A percentile compares a stretch with the other conserved stretches of the same genome.
Evolutionary conservation across 73 alveolate species (phyloP).

Genomic region (Symbiodinium natans): DNA sequence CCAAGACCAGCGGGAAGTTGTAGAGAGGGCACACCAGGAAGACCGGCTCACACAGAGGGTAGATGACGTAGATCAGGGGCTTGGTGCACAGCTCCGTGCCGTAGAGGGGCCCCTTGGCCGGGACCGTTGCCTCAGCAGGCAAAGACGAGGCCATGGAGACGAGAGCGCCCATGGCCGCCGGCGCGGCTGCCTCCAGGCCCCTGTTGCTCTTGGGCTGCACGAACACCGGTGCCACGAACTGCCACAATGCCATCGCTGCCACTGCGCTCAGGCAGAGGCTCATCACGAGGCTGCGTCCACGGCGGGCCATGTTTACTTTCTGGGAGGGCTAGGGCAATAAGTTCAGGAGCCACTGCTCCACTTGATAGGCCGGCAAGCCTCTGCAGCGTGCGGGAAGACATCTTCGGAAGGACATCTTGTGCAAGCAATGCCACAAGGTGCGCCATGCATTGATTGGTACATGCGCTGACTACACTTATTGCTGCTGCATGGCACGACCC

Average conservation of each 20-base stretch:
- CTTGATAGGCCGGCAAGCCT: too few species aligned
- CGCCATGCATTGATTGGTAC: too few species aligned
- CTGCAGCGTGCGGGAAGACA: not conserved
- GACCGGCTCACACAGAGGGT: constrained; percentile 83
- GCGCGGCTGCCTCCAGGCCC: constrained; percentile 90
- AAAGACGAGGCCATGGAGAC: constrained; percentile 62
- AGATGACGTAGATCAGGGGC: constrained; percentile 83
- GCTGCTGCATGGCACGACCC: not conserved
- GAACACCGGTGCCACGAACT: constrained; percentile 78
- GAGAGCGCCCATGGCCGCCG: constrained; percentile 84
- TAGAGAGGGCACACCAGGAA: constrained; percentile 91
- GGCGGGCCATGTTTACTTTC: constrained; percentile 33
- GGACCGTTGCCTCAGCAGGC: constrained; percentile 80
- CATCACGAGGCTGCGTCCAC: constrained; percentile 46
- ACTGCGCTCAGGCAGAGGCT: constrained; percentile 76
- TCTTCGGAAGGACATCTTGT: not conserved
- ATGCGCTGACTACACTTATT: too few species aligned
- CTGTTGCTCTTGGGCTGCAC: constrained; percentile 71
- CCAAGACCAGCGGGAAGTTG: not conserved
- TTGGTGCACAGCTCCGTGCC: constrained; percentile 88
- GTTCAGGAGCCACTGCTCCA: not conserved
- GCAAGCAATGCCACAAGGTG: too few species aligned
- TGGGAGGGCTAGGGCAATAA: not conserved
- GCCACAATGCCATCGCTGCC: constrained; percentile 63
- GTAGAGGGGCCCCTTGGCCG: constrained; percentile 49